Conservation (phyloP, 768 basidiomycete genomes). For the Sistotremastrum suecicum region DNA sequence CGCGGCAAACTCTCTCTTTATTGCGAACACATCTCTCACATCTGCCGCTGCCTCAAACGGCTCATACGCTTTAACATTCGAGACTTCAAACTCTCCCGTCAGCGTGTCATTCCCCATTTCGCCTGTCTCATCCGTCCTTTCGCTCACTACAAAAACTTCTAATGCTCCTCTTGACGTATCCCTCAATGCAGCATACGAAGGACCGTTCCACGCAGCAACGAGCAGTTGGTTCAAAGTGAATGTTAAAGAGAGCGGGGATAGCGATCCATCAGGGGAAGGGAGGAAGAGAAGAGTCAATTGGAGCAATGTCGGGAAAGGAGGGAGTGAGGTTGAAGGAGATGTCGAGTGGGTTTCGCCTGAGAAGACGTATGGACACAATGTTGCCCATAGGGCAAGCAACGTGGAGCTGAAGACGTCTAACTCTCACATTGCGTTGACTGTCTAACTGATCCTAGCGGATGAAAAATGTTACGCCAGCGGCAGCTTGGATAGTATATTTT, state of each 20-base stretch:
- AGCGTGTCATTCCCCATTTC: conserved; percentile 14
- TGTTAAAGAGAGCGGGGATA: conserved; percentile 8
- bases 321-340: no score
- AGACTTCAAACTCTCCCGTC: conserved; percentile 18
- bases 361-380: no score
- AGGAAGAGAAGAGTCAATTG: conserved; percentile 15
- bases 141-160: conserved; percentile 16
- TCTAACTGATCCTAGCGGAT: no score
- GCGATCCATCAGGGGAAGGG: conserved; percentile 20
- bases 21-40: conserved; percentile 7
- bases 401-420: no score
- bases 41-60: conserved; percentile 12
- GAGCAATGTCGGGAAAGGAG: no score
- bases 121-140: conserved; percentile 23
- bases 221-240: conserved; percentile 12
- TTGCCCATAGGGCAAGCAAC: no score
- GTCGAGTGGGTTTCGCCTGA: no score
- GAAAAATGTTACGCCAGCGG: no score
- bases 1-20: conserved; percentile 18
- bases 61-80: conserved; percentile 18
- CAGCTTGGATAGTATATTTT: no score
- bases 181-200: conserved; percentile 28
- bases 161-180: conserved; percentile 13
- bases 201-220: conserved; percentile 19
- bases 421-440: no score